phyloP scores from a whole-genome alignment of 306 rosid species.

The Rosa lucieae region DNA sequence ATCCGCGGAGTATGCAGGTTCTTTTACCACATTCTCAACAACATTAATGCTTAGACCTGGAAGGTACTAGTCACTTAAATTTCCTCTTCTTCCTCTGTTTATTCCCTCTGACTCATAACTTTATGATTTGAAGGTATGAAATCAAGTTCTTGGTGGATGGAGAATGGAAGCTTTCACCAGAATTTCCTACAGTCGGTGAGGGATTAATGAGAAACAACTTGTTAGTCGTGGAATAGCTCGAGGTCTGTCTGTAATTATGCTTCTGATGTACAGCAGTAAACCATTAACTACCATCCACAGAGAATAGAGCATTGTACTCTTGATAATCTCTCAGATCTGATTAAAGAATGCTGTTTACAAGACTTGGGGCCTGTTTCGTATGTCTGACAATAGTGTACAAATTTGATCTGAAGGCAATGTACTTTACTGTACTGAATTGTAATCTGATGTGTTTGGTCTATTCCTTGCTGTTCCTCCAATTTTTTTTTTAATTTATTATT shows the following conservation, averaged over 20 bases:
- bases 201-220: slow-evolving; percentile 75
- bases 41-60: slow-evolving; percentile 80
- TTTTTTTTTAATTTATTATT: no score
- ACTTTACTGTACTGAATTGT: not conserved
- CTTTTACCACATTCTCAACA: slow-evolving; percentile 75
- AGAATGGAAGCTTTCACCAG: slow-evolving; percentile 82
- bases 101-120: not conserved
- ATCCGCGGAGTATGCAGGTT: slow-evolving; percentile 79
- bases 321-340: not conserved
- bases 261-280: not conserved
- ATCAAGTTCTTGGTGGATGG: slow-evolving; percentile 93
- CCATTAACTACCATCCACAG: not conserved
- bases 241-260: not conserved
- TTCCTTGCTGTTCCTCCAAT: not conserved
- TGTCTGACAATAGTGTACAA: not conserved
- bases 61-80: slow-evolving; percentile 44
- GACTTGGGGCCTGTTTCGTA: not conserved
- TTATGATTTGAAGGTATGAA: slow-evolving; percentile 63
- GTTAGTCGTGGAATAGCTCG: slow-evolving; percentile 59
- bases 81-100: slow-evolving; percentile 13
- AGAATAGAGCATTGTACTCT: not conserved
- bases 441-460: not conserved
- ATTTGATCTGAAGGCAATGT: not conserved
- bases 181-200: slow-evolving; percentile 73
- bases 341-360: not conserved